Evolutionary conservation across 2,329 filamentous ascomycete genomes (phyloP).

Genomic region (Curvularia hawaiiensis): DNA sequence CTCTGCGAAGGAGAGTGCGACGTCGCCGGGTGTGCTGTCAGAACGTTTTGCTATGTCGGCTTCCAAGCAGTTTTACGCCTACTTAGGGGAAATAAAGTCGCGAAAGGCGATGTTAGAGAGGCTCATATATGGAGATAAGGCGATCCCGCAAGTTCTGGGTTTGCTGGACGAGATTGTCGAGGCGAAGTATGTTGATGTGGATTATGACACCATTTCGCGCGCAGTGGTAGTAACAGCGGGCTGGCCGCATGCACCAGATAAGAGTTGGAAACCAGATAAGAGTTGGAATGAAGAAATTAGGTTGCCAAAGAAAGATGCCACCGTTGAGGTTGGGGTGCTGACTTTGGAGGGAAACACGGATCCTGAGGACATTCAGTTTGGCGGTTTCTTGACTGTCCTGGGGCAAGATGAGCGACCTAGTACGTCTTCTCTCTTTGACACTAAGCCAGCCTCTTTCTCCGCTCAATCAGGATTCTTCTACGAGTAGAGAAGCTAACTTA

Average conservation of each 20-base stretch:
- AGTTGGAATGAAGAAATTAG: slow-evolving; percentile 56
- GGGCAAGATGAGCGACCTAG: slow-evolving; percentile 73
- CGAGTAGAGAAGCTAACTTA: background rate
- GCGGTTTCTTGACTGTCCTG: slow-evolving; percentile 78
- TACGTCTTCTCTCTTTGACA: slow-evolving; percentile 36
- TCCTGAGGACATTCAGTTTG: slow-evolving; percentile 75
- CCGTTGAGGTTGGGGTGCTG: slow-evolving; percentile 82
- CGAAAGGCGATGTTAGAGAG: slow-evolving; percentile 61
- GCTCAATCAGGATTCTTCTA: background rate
- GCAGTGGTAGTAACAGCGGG: slow-evolving; percentile 68
- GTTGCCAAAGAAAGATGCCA: slow-evolving; percentile 48
- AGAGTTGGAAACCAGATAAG: no score
- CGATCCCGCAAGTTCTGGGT: slow-evolving; percentile 52
- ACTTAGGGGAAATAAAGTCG: slow-evolving; percentile 61
- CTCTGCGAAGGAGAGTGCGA: slow-evolving; percentile 64
- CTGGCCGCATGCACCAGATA: slow-evolving; percentile 54
- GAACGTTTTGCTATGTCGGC: slow-evolving; percentile 67
- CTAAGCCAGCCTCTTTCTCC: background rate
- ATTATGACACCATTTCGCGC: slow-evolving; percentile 73
- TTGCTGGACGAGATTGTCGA: slow-evolving; percentile 54
- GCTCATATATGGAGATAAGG: slow-evolving; percentile 55
- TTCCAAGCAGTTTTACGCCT: slow-evolving; percentile 72
- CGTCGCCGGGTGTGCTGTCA: slow-evolving; percentile 59
- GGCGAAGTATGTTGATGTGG: slow-evolving; percentile 74
- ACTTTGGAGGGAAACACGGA: slow-evolving; percentile 68